Conservation (phyloP, 192 early-diverging fungal species). For the Phycomyces blakesleeanus region DNA sequence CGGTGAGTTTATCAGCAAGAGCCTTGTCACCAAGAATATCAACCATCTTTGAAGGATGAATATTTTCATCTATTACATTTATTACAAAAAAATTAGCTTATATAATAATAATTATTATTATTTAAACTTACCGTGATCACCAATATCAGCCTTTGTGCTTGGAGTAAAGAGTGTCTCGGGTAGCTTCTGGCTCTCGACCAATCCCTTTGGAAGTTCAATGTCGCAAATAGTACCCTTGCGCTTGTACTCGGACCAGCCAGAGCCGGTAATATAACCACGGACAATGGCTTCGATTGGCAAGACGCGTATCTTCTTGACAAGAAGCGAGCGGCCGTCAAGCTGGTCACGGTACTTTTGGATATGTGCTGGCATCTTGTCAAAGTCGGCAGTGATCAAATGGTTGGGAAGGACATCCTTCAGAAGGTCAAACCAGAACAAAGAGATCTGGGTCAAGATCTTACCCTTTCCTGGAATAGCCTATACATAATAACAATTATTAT, state of each 20-base stretch:
- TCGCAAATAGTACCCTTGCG: constrained; percentile 91
- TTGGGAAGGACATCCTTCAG: constrained; percentile 89
- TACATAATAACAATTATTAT: constrained; percentile 5
- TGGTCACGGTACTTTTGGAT: constrained; percentile 89
- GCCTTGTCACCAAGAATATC: constrained; percentile 78
- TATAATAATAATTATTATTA: too few species aligned
- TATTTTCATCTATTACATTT: constrained; percentile 89
- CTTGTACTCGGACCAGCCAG: constrained; percentile 94
- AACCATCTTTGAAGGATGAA: constrained; percentile 86
- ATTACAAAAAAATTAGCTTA: too few species aligned
- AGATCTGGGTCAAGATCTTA: constrained; percentile 94
- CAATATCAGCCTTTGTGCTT: constrained; percentile 98
- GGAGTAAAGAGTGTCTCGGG: constrained; percentile 88
- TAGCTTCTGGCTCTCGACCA: constrained; percentile 85
- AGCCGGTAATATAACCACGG: constrained; percentile 94
- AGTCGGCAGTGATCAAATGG: constrained; percentile 92
- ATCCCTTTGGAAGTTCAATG: constrained; percentile 73
- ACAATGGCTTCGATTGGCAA: constrained; percentile 98
- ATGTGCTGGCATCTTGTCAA: constrained; percentile 85
- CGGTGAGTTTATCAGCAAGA: constrained; percentile 70
- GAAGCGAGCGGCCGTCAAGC: constrained; percentile 83
- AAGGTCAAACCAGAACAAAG: constrained; percentile 92
- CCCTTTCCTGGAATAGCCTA: constrained; percentile 95
- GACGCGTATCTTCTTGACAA: constrained; percentile 89
- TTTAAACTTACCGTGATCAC: constrained; percentile 88